Base-by-base conservation (phyloP, 2,329 filamentous ascomycete species). In the Alternaria sp. region DNA sequence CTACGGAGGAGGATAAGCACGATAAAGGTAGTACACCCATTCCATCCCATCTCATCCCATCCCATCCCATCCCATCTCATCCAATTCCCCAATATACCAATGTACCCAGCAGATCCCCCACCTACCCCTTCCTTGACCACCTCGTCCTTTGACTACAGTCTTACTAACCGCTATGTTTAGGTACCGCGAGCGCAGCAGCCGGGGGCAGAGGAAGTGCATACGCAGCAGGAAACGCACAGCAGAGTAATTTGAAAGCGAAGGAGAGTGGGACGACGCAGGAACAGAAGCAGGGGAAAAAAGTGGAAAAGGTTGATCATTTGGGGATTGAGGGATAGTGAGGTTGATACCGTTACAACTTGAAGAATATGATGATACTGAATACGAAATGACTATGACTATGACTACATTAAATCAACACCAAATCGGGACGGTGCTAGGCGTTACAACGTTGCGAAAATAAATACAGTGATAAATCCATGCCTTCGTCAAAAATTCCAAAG, bases 241-340 rank as follows among this genome's bases (percentile, higher is more conserved):
- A 77, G 50, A 52, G 62, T 8, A 61, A 62, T 12, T 46, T 63
- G 49, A 68, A 66, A 53, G 52, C 52, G 7, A 69, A 55, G 26
- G 59, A 50, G 32, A 46, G 52, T 15, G 62, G 53, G 0, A 51
- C 32, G 4, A 55, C 53, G 8, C 56, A 62, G 53, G 55, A 62
- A 57, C 62, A 44, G 43, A 61, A 59, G 57, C 49, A 57, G 51
- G 23, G n/a, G 28, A 63, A 72, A 52, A 63, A 45, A 53, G 64
- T 57, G 54, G 19, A 70, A 60, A 58, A 28, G 62, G 72, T 78
- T 21, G 77, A 80, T 69, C 77, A 80, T 72, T 67, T 79, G 67
- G 77, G 77, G 6, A 75, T 79, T 71, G 76, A 76, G 66, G n/a
- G n/a, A n/a, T n/a, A n/a, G n/a, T n/a, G n/a, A n/a, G n/a, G n/a